Conservation (phyloP, 1,284 basidiomycete genomes). For the Mycosarcoma maydis region DNA sequence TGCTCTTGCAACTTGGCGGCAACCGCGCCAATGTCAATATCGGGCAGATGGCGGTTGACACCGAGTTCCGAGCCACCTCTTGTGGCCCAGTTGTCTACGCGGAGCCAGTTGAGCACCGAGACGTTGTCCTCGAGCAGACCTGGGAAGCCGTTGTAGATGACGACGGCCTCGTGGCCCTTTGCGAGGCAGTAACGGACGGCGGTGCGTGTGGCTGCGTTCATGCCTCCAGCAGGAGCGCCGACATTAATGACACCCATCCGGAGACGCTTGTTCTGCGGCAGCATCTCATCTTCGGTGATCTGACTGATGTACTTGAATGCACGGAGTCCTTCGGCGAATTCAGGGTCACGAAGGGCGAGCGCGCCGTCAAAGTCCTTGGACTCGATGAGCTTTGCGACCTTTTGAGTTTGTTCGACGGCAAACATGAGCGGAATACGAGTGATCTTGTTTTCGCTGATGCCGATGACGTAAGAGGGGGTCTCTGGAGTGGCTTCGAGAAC, state of each 20-base stretch:
- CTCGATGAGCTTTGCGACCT: slow-evolving; percentile 83
- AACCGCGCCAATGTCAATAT: slow-evolving; percentile 80
- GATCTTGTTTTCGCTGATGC: slow-evolving; percentile 94
- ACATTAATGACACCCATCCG: slow-evolving; percentile 91
- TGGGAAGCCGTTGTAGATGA: slow-evolving; percentile 93
- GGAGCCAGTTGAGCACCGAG: slow-evolving; percentile 89
- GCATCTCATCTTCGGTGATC: slow-evolving; percentile 72
- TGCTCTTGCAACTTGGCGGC: slow-evolving; percentile 91
- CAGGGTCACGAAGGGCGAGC: slow-evolving; percentile 87
- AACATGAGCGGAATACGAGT: slow-evolving; percentile 89
- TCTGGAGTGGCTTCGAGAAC: slow-evolving; percentile 87
- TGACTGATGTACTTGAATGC: slow-evolving; percentile 74
- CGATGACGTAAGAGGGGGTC: slow-evolving; percentile 97
- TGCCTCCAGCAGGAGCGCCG: slow-evolving; percentile 96
- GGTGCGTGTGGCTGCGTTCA: slow-evolving; percentile 96
- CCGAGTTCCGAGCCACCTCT: slow-evolving; percentile 98
- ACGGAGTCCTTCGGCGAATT: slow-evolving; percentile 86
- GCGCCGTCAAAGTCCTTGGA: slow-evolving; percentile 86
- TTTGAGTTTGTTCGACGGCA: slow-evolving; percentile 86
- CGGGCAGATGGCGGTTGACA: slow-evolving; percentile 89
- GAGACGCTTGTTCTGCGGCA: slow-evolving; percentile 73
- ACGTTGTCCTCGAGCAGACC: slow-evolving; percentile 91
- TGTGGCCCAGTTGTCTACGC: slow-evolving; percentile 94
- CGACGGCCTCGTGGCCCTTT: slow-evolving; percentile 89
- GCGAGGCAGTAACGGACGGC: slow-evolving; percentile 91